Evolutionary conservation across 805 yeast species (phyloP).

Genomic region (Millerozyma acaciae): DNA sequence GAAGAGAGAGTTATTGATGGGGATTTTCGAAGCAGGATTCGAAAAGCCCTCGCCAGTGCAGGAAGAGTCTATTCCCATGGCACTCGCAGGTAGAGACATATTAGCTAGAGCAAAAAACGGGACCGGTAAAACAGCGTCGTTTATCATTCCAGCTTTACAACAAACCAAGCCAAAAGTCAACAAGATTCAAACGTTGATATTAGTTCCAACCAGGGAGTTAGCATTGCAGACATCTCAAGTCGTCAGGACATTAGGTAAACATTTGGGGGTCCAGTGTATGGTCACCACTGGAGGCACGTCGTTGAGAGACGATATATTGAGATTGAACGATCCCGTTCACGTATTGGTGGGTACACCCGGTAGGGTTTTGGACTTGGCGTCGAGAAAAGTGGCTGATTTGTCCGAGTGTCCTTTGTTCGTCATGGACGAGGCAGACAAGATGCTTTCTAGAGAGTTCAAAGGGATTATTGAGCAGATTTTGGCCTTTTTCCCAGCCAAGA

Average conservation of each 20-base stretch:
- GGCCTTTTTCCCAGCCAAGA: conserved; percentile 62
- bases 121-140: conserved; percentile 98
- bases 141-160: conserved; percentile 89
- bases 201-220: conserved; percentile 96
- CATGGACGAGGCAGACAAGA: conserved; percentile 99
- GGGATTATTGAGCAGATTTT: conserved; percentile 83
- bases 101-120: conserved; percentile 98
- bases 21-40: conserved; percentile 97
- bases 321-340: conserved; percentile 91
- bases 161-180: conserved; percentile 77
- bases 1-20: conserved; percentile 93
- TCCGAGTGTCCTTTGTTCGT: conserved; percentile 83
- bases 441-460: conserved; percentile 87
- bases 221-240: conserved; percentile 98
- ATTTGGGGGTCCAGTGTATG: conserved; percentile 89
- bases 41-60: conserved; percentile 98
- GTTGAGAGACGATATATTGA: conserved; percentile 87
- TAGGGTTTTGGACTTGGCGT: conserved; percentile 89
- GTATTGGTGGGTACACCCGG: conserved; percentile 97
- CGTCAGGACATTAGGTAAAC: conserved; percentile 92
- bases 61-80: conserved; percentile 95
- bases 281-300: conserved; percentile 98
- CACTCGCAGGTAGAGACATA: conserved; percentile 91
- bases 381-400: conserved; percentile 82
- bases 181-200: conserved; percentile 85